These are phyloP conservation scores for Scutellaria barbata DNA, from an alignment of 257 asterid genomes.

Conservation along the genomic window DNA sequence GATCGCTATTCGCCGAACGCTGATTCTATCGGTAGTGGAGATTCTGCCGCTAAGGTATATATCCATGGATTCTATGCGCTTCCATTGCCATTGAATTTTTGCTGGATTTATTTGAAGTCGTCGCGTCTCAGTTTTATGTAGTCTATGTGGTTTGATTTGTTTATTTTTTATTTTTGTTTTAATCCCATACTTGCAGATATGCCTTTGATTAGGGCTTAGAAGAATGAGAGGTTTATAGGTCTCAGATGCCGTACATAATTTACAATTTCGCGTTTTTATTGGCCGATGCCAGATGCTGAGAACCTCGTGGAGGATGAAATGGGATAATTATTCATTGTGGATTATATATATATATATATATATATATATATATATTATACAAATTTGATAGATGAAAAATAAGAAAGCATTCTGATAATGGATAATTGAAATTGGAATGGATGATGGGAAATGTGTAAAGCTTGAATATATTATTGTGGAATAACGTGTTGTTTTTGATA, in stretches of 20 bases:
- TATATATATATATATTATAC: not conserved
- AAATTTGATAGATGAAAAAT: not conserved
- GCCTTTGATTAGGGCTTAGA: slow-evolving; percentile 17
- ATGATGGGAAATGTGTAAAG: not conserved
- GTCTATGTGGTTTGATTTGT: not conserved
- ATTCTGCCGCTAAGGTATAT: slow-evolving; percentile 11
- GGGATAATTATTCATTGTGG: not conserved
- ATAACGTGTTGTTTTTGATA: not conserved
- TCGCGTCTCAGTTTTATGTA: not conserved
- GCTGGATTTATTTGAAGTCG: not conserved
- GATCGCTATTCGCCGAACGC: too few species aligned
- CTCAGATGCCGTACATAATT: not conserved
- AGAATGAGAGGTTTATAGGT: not conserved
- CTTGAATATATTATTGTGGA: not conserved
- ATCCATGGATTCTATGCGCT: slow-evolving; percentile 7
- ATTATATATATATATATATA: too few species aligned
- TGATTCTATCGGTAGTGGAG: too few species aligned
- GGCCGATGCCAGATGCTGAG: not conserved
- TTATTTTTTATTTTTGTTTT: not conserved
- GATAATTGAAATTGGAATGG: not conserved
- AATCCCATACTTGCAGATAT: not conserved
- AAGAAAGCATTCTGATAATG: slow-evolving; percentile 19
- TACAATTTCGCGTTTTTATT: not conserved
- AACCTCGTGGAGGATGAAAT: not conserved
- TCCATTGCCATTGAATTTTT: not conserved